Percentiles rank a stretch among this genome's conserved stretches.
Evolutionary conservation across 768 basidiomycete species (phyloP).

Genomic region (Rhodotorula babjevae): DNA sequence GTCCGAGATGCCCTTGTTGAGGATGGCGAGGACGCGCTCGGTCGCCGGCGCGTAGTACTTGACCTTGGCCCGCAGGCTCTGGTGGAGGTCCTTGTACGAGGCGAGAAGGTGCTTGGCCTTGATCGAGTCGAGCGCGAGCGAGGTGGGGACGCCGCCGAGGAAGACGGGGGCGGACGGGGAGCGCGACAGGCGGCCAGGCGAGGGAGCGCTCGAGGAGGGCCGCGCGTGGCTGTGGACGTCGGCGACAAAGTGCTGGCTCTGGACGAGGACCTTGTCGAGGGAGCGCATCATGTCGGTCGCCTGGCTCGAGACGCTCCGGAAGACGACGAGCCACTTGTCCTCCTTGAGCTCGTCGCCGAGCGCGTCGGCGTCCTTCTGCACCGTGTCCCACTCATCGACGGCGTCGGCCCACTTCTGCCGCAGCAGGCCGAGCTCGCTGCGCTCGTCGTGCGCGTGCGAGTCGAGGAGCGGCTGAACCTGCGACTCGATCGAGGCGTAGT

Average conservation of each 20-base stretch:
- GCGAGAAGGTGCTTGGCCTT: slow-evolving; percentile 48
- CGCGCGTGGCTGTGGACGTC: slow-evolving; percentile 52
- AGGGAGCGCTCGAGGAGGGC: slow-evolving; percentile 5
- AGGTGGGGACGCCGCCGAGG: slow-evolving; percentile 54
- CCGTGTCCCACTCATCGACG: slow-evolving; percentile 68
- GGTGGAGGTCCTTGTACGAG: slow-evolving; percentile 24
- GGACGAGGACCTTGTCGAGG: slow-evolving; percentile 78
- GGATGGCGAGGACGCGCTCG: slow-evolving; percentile 82
- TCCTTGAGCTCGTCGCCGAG: slow-evolving; percentile 89
- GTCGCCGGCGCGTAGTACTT: slow-evolving; percentile 95
- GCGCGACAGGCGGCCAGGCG: slow-evolving; percentile 45
- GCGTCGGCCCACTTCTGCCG: slow-evolving; percentile 71
- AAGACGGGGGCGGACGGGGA: slow-evolving; percentile 38
- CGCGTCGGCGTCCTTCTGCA: slow-evolving; percentile 48
- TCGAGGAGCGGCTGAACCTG: slow-evolving; percentile 16
- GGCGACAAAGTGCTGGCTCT: slow-evolving; percentile 49
- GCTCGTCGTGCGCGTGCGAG: slow-evolving; percentile 42
- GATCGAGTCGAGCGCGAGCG: slow-evolving; percentile 81
- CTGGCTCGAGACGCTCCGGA: slow-evolving; percentile 87
- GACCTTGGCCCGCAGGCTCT: slow-evolving; percentile 32
- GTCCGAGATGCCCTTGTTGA: slow-evolving; percentile 88
- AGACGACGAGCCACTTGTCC: slow-evolving; percentile 89
- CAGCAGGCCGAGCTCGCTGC: slow-evolving; percentile 51
- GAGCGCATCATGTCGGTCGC: slow-evolving; percentile 97
- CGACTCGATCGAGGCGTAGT: not conserved